Percentiles rank a stretch among this genome's conserved stretches.
Evolutionary conservation across 768 basidiomycete species (phyloP).

Genomic region (Tremella yokohamensis): DNA sequence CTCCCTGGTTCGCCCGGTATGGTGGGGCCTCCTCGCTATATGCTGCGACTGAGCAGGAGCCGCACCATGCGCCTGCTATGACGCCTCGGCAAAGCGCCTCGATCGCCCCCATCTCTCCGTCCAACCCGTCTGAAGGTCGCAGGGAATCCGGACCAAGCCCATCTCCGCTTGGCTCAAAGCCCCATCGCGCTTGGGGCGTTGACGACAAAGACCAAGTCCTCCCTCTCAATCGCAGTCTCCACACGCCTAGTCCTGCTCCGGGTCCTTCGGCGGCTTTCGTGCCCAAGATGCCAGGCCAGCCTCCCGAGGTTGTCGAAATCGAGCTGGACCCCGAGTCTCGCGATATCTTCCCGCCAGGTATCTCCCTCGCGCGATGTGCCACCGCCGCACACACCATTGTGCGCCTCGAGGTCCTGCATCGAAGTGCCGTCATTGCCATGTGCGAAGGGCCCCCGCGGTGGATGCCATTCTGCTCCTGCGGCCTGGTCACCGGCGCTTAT

Average conservation of each 20-base stretch:
- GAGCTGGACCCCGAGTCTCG: not conserved
- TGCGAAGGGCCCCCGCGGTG: conserved; percentile 49
- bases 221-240: conserved; percentile 1
- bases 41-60: conserved; percentile 19
- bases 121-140: not conserved
- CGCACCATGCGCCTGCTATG: conserved; percentile 8
- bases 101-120: conserved; percentile 6
- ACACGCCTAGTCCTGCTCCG: conserved; percentile 7
- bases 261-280: conserved; percentile 6
- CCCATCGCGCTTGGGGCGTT: conserved; percentile 50
- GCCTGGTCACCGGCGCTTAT: conserved; percentile 48
- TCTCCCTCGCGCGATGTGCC: conserved; percentile 44
- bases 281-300: conserved; percentile 2
- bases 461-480: conserved; percentile 50
- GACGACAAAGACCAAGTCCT: conserved; percentile 30
- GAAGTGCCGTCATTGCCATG: conserved; percentile 46
- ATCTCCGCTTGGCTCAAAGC: conserved; percentile 1
- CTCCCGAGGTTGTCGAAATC: not conserved
- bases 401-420: conserved; percentile 47
- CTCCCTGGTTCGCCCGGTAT: conserved; percentile 45
- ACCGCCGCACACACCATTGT: conserved; percentile 49
- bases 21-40: conserved; percentile 42
- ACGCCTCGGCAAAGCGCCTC: not conserved
- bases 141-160: no score
- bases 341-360: conserved; percentile 47